Evolutionary conservation across 768 basidiomycete species (phyloP).

Genomic region (Omphalotus guepiniiformis): DNA sequence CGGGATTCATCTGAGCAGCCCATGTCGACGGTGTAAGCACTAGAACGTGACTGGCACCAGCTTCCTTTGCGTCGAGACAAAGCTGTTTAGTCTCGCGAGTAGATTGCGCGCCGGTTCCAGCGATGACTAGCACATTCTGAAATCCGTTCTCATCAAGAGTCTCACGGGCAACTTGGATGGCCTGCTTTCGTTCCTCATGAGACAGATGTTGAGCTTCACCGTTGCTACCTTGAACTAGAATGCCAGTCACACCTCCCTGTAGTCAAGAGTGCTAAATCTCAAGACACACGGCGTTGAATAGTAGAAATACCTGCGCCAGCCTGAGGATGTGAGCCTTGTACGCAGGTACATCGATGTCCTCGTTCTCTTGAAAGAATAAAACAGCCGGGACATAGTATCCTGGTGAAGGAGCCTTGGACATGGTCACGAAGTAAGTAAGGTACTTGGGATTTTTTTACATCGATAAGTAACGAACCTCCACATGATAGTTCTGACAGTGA

Average conservation of each 20-base stretch:
- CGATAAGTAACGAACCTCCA: no score
- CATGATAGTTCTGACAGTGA: no score
- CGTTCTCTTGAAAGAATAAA: slow-evolving; percentile 65
- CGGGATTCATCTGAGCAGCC: slow-evolving; percentile 58
- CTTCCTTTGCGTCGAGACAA: slow-evolving; percentile 68
- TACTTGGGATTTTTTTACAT: no score
- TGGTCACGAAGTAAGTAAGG: no score
- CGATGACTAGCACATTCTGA: slow-evolving; percentile 63
- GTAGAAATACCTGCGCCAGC: slow-evolving; percentile 55
- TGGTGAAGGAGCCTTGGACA: slow-evolving; percentile 47
- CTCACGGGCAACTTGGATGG: slow-evolving; percentile 60
- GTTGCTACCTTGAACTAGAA: slow-evolving; percentile 70
- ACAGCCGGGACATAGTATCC: slow-evolving; percentile 80
- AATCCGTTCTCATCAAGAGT: slow-evolving; percentile 74
- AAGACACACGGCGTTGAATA: background rate
- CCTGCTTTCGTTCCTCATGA: slow-evolving; percentile 61
- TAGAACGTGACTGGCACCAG: slow-evolving; percentile 78
- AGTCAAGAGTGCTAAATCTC: slow-evolving; percentile 13
- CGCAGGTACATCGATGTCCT: slow-evolving; percentile 64
- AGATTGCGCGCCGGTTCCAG: slow-evolving; percentile 81
- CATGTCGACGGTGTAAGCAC: slow-evolving; percentile 74
- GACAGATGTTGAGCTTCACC: slow-evolving; percentile 77
- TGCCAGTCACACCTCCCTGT: slow-evolving; percentile 70
- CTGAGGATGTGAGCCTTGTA: slow-evolving; percentile 69
- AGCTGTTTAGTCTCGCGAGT: slow-evolving; percentile 70